Base-by-base conservation (phyloP, 176 grass and related monocot species). In the Oryza australiensis region DNA sequence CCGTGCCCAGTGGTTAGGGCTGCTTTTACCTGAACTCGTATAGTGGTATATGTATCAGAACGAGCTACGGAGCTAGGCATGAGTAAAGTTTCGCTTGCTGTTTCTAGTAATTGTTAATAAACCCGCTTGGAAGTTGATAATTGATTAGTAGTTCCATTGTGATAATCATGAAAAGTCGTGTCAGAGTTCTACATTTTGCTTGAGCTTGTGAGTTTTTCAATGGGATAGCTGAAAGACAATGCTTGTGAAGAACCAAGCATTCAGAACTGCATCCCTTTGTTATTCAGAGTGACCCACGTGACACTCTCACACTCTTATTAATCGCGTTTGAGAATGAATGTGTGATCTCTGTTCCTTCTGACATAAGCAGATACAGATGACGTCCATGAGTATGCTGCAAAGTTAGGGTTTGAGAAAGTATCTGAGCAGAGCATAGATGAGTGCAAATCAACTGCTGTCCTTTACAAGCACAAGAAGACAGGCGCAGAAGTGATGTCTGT, bases 401-500 rank as follows among this genome's bases (percentile, higher is more conserved):
- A 88, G 34, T 83, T 93, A 49, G 96, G 96, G 53, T 99, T 99
- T 63, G 89, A 92, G 76, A 95, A 90, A 45, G 74, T 95, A 63
- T 95, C 91, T 29, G 96, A 99, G 57, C 93, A 99, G 75, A 91
- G 73, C 64, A 93, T 99, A 64, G 90, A 99, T 68, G 93, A 99
- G 83, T 99, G 96, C 85, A 99, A 95, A 94, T 95, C 91, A 42
- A 75, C 74, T 84, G 91, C 89, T 77, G 87, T 92, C 78, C 89
- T 95, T 64, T 99, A 95, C 80, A 95, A 87, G 89, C 96, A 99
- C 83, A 99, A 92, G 85, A 95, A 94, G 89, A 99, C 96, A 0
- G 96, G 96, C 1, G 80, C 93, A 72, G 89, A 99, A 85, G 85
- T 99, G 78, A 95, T 99, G 96, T 99, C 93, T 48, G 79, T 99